Percentiles rank a stretch among this genome's conserved stretches.
These are phyloP conservation scores for Citrus unshiu DNA, from an alignment of 345 rosid genomes.

Conservation along the genomic window DNA sequence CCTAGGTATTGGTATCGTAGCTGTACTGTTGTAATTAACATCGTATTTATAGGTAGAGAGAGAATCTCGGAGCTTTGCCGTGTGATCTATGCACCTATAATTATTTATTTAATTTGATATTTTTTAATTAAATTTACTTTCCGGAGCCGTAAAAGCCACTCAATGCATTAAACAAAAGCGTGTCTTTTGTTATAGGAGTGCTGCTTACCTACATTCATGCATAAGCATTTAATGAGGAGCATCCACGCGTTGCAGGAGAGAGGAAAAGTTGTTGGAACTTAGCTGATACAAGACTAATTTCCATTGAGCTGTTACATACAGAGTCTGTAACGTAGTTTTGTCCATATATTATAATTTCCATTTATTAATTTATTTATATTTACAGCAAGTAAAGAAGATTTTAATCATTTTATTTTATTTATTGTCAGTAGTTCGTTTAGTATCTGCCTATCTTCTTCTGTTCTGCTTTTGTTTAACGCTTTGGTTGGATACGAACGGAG, in stretches of 20 bases:
- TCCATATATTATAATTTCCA: too few species aligned
- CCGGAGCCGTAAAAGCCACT: too few species aligned
- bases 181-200: background rate
- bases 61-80: background rate
- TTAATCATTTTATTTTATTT: background rate
- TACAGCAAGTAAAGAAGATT: background rate
- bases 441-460: background rate
- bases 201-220: background rate
- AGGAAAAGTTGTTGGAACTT: too few species aligned
- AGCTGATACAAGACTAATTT: too few species aligned
- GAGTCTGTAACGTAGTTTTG: too few species aligned
- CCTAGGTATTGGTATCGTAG: background rate
- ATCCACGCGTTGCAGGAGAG: too few species aligned
- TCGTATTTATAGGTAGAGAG: background rate
- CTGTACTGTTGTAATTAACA: background rate
- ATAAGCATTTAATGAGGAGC: too few species aligned
- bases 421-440: background rate
- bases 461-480: conserved; percentile 11
- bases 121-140: too few species aligned
- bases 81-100: background rate
- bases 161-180: background rate
- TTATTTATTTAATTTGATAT: too few species aligned
- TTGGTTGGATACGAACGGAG: background rate
- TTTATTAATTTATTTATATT: background rate
- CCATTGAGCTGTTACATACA: too few species aligned